Evolutionary conservation across 306 rosid species (phyloP).

Genomic region (Glycine tomentella): DNA sequence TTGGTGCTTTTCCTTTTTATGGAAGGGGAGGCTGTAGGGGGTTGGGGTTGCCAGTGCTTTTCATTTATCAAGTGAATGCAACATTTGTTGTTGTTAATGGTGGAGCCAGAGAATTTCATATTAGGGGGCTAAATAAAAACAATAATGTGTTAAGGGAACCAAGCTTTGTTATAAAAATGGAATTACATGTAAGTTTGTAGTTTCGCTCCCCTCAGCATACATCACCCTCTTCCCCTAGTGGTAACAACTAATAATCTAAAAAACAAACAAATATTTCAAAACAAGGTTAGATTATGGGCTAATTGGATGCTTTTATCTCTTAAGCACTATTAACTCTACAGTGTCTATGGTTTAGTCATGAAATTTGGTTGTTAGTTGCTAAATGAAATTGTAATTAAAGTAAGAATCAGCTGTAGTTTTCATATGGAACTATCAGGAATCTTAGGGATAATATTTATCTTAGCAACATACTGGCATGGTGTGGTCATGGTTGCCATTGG

Average conservation of each 20-base stretch:
- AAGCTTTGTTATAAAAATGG: background rate
- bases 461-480: conserved; percentile 30
- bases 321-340: background rate
- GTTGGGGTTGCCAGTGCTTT: conserved; percentile 23
- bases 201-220: conserved; percentile 11
- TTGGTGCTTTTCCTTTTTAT: conserved; percentile 8
- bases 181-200: conserved; percentile 11
- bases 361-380: conserved; percentile 9
- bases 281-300: background rate
- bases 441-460: conserved; percentile 24
- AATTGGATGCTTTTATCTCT: background rate
- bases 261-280: conserved; percentile 26
- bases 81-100: background rate
- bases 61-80: conserved; percentile 23
- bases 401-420: conserved; percentile 26
- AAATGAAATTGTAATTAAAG: conserved; percentile 33
- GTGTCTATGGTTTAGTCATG: conserved; percentile 12
- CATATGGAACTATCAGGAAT: conserved; percentile 29
- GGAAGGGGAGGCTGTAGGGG: background rate
- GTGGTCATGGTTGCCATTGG: conserved; percentile 13
- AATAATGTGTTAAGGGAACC: background rate
- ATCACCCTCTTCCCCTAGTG: background rate
- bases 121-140: background rate
- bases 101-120: background rate
- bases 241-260: conserved; percentile 8